Evolutionary conservation across 331 rosid species (phyloP), one percentile per base, ranked within the genome.

Genomic region (Rosa hybrid): DNA sequence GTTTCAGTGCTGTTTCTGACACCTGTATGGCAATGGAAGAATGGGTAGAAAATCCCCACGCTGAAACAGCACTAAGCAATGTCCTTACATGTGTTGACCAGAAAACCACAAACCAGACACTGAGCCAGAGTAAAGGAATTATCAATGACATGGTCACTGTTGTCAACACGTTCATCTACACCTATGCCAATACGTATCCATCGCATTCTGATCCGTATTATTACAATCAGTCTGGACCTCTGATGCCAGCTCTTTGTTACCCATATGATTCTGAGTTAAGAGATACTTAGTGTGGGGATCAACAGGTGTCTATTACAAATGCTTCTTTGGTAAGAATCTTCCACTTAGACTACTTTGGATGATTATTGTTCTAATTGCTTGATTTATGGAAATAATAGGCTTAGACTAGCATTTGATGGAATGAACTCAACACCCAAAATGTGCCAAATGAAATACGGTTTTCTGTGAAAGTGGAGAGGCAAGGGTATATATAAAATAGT

Each of bases 21-120:
- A 91, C 99, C 45, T 93, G 99, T 80, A 71, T 93, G 90, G 97
- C 99, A 72, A 96, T 96, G 98, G 96, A 88, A 68, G 98, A 96
- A 81, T 94, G 98, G 98, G 97, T 92, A 74, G 96, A 92, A 56
- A 85, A 90, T 88, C 96, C 98, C 39, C 96, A 88, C 2, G 87
- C 96, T 44, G 96, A 90, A 85, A 90, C 96, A 25, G 94, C 97
- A 70, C 98, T 92, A 64, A 88, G 97, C 88, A 82, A 87, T 68
- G 84, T 96, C 81, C 98, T 96, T 78, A 98, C 99, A 6, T 96
- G 99, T 51, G 98, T 96, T 77, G 98, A 96, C 81, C 97, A 86
- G 84, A 86, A 82, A 78, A 96, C 99, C 70, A 96, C 98, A 65
- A 90, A 89, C 84, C 86, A 85, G 81, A 90, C 97, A 13, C 92